Evolutionary conservation across 805 yeast species (phyloP), one percentile per base, ranked within the genome.

Genomic region (Candida palmyrensis): DNA sequence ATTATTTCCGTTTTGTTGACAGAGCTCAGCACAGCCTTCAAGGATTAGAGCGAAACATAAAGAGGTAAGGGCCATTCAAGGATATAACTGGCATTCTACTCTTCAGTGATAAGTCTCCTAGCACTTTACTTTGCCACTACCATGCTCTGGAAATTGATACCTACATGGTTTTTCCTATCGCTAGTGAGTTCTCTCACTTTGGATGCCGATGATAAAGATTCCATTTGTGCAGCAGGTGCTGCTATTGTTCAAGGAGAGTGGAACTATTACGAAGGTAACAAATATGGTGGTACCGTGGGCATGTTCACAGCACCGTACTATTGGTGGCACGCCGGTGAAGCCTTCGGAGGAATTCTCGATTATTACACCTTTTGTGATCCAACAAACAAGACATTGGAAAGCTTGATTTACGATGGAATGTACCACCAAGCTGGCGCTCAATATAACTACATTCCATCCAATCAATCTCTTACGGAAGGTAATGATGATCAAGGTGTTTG

Each of bases 271-370:
- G 58, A 51, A 38, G 76, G 75, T 13, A 38, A 41, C 25, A 20
- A 44, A 20, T 44, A 54, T 35, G 75, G 74, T 11, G 75, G 75
- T 18, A 53, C 64, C 7, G 60, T 68, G 7, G 75, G 75, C 1
- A 64, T 64, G 69, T 67, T 70, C 42, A 38, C 51, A 4, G 31
- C 55, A 10, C 73, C 73, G 2, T 63, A 70, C 55, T 70, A 68
- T 51, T 70, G 75, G 75, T 70, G 75, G 75, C 58, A 69, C 39
- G 73, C 73, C 17, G 73, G 74, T 16, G 72, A 66, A 46, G 72
- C 71, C 4, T 70, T 69, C 57, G 75, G 74, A 14, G 69, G 71
- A 2, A 47, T 69, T 44, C 43, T 69, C 15, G 64, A 63, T 38
- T 66, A 63, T 48, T 58, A 50, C 40, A 50, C 57, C 5, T 57